Evolutionary conservation across 75 land plant genomes (phyloP), one percentile per base, ranked within the genome.

Genomic region (Picea glauca): DNA sequence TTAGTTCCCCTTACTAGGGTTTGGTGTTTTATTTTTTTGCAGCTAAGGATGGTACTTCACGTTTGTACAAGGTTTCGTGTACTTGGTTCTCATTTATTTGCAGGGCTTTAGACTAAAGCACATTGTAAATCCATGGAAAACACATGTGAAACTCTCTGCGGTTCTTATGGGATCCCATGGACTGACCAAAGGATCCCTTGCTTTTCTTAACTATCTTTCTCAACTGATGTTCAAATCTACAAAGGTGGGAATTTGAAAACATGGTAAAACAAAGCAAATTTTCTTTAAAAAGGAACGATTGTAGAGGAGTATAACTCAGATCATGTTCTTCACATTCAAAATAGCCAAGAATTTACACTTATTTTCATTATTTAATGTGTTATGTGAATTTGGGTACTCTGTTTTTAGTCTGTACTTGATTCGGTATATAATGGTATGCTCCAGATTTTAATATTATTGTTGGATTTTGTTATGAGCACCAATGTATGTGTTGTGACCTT

Each of bases 21-120:
- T 13, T 4, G 8, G 9, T 65, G 15, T 38, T 67, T 40, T 59
- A 4, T 80, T 77, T 58, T 59, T 58, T 76, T 78, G n/a, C 87
- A 96, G 99, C 88, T 96, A 92, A 79, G 99, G 99, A 3, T 96
- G 99, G 99, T 96, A 96, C 83, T 96, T 96, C 88, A 96, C 98
- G 11, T 96, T 96, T 81, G 86, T 96, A n/a, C 99, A 96, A 84
- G 92, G 98, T 40, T 96, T 94, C 65, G 98, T 96, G 31, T 96
- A 96, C 70, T 62, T 94, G 78, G 79, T 54, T 0, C 89, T 96
- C 59, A 89, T 96, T 57, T 77, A 78, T 59, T 77, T 88, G 73
- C 92, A 96, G 76, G 98, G 99, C 8, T 96, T 96, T 85, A 84
- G 89, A 62, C 74, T 85, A 9, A 94, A 96, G 80, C 99, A 96